A percentile compares a stretch with the other conserved stretches of the same genome.
Evolutionary conservation across 768 basidiomycete species (phyloP).

Genomic region (Krasilnikovozyma curviuscula): DNA sequence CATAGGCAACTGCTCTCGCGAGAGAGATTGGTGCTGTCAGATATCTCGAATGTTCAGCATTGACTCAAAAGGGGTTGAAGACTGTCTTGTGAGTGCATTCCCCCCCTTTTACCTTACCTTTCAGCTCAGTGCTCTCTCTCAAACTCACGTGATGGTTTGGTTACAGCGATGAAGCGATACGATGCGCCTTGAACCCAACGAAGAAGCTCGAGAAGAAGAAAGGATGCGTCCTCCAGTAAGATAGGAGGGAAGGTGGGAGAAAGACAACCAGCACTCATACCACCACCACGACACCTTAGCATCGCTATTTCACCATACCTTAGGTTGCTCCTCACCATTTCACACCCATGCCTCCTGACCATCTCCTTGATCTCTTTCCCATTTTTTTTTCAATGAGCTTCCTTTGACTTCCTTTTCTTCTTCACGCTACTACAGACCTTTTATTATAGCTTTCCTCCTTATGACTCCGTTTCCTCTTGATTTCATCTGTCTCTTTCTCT

Average conservation of each 20-base stretch:
- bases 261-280: too few relatives aligned
- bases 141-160: not conserved
- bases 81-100: constrained; percentile 19
- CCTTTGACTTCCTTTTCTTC: too few relatives aligned
- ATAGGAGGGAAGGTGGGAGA: too few relatives aligned
- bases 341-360: too few relatives aligned
- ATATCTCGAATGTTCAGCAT: constrained; percentile 15
- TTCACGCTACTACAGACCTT: not conserved
- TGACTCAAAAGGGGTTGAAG: constrained; percentile 27
- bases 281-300: too few relatives aligned
- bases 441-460: not conserved
- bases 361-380: too few relatives aligned
- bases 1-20: constrained; percentile 17
- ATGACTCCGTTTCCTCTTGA: not conserved
- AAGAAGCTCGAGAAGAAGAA: constrained; percentile 21
- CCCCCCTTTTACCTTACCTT: not conserved
- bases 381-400: too few relatives aligned
- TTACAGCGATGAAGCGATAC: constrained; percentile 26
- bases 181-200: constrained; percentile 22
- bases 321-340: too few relatives aligned
- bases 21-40: constrained; percentile 7
- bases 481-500: not conserved
- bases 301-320: too few relatives aligned
- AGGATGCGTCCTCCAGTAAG: constrained; percentile 22
- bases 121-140: not conserved